Base-by-base conservation (phyloP, 225 moss, liverwort and hornwort genomes). In the Straminergon stramineum region DNA sequence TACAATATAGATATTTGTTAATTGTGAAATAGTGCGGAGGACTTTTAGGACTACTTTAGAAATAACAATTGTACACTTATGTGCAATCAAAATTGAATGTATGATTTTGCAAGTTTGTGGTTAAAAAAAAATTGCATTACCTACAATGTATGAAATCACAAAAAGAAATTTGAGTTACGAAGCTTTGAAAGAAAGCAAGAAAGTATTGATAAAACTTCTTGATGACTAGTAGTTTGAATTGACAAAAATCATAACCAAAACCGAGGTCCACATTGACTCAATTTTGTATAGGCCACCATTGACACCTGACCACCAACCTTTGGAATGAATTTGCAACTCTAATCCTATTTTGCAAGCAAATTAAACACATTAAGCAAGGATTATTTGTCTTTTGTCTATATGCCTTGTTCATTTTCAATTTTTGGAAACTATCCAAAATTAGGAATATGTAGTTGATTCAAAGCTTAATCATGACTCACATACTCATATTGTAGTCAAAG, bases 21-120 rank as follows among this genome's bases (percentile, higher is more conserved):
- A 55, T 8, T 31, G 1, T 19, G 20, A 53, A 34, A 52, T 0
- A 0, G 5, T 21, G 7, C 0, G 0, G 2, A 75, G 7, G 32
- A 77, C 15, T 52, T 34, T 11, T 20, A 15, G 35, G 15, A 3
- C 9, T 55, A 35, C 15, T 35, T 35, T 15, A 55, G 15, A 77
- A 75, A 53, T 23, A 55, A 5, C 23, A 22, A 37, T 2, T 32
- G 6, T 32, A 35, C 4, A 34, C 5, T 35, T 22, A 8, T 34
- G 13, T 34, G 8, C 34, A 52, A 13, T 20, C 0, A 31, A 52
- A 52, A 13, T 20, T 20, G 19, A 75, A 13, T 51, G 12, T 31
- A 7, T 32, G 19, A 28, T 75, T 75, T 31, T 51, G 32, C 32
- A 75, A 32, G 20, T 75, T 75, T 0, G 4, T 75, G 4, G 51